Evolutionary conservation across 768 basidiomycete genomes (phyloP).

Genomic region (Collybiopsis luxurians): DNA sequence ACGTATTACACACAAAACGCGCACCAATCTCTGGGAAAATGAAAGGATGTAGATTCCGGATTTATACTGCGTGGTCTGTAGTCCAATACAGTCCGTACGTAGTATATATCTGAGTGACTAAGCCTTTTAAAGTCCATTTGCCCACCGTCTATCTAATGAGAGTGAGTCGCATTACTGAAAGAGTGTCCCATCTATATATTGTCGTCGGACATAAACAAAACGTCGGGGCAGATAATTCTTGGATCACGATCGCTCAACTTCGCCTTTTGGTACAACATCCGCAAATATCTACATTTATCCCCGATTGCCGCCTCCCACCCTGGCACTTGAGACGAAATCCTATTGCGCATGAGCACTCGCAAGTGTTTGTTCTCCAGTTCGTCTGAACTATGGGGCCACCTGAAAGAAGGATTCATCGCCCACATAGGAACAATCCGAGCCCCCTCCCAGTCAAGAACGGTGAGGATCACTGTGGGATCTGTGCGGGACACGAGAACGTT

Average conservation of each 20-base stretch:
- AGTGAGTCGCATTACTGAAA: too few species aligned
- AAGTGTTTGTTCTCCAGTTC: conserved; percentile 3
- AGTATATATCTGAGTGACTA: too few species aligned
- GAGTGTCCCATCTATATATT: too few species aligned
- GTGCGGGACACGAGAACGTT: not conserved
- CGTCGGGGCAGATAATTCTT: not conserved
- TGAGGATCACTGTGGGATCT: not conserved
- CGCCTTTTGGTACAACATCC: not conserved
- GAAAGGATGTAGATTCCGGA: too few species aligned
- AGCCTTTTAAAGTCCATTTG: too few species aligned
- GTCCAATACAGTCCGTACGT: too few species aligned
- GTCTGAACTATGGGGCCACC: conserved; percentile 4
- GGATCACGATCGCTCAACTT: conserved; percentile 4
- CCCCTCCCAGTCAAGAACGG: conserved; percentile 7
- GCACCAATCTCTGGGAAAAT: too few species aligned
- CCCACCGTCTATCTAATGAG: too few species aligned
- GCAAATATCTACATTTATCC: not conserved
- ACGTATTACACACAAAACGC: too few species aligned
- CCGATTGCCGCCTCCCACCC: conserved; percentile 2
- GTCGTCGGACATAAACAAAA: conserved; percentile 1
- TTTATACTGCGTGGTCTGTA: too few species aligned
- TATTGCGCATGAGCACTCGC: not conserved
- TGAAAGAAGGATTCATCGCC: conserved; percentile 6
- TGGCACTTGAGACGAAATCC: not conserved
- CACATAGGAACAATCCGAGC: conserved; percentile 8